A percentile compares a stretch with the other conserved stretches of the same genome.
These are phyloP conservation scores for Lindgomyces ingoldianus DNA, from an alignment of 495 filamentous ascomycete genomes.

Conservation along the genomic window DNA sequence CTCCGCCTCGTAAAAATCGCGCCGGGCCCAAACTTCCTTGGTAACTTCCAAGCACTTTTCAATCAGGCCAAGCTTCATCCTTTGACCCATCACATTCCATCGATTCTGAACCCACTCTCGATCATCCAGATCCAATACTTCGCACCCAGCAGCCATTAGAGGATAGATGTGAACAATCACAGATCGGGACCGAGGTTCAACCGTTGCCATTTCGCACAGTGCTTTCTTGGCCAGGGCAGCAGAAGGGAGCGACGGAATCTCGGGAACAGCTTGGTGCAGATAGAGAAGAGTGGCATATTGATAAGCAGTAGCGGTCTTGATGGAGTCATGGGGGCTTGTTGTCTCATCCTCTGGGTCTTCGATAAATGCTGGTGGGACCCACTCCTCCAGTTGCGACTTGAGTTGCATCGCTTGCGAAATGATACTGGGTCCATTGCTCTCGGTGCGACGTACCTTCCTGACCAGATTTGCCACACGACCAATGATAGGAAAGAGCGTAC, in stretches of 20 bases:
- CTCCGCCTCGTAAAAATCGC: constrained; percentile 47
- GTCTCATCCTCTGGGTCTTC: constrained; percentile 68
- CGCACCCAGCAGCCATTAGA: constrained; percentile 70
- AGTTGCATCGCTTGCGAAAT: constrained; percentile 67
- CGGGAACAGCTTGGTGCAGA: constrained; percentile 76
- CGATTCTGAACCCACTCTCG: constrained; percentile 68
- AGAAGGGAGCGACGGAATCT: constrained; percentile 62
- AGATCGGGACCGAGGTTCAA: constrained; percentile 63
- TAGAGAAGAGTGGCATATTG: constrained; percentile 74
- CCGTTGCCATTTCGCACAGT: constrained; percentile 61
- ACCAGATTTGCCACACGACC: constrained; percentile 69
- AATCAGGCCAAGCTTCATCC: constrained; percentile 72
- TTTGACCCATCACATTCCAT: constrained; percentile 63
- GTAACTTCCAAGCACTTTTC: constrained; percentile 63
- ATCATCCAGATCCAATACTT: constrained; percentile 62
- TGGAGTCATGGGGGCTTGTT: constrained; percentile 63
- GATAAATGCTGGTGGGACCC: constrained; percentile 57
- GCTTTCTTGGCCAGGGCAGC: constrained; percentile 64
- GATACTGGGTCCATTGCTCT: constrained; percentile 62
- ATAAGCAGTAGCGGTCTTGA: constrained; percentile 75
- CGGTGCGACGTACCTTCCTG: constrained; percentile 59
- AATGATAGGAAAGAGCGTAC: constrained; percentile 72
- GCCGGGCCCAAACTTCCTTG: constrained; percentile 57
- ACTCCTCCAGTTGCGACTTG: constrained; percentile 63
- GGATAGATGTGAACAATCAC: constrained; percentile 79